Evolutionary conservation across 768 basidiomycete genomes (phyloP).

Genomic region (Lactarius akahatsu): DNA sequence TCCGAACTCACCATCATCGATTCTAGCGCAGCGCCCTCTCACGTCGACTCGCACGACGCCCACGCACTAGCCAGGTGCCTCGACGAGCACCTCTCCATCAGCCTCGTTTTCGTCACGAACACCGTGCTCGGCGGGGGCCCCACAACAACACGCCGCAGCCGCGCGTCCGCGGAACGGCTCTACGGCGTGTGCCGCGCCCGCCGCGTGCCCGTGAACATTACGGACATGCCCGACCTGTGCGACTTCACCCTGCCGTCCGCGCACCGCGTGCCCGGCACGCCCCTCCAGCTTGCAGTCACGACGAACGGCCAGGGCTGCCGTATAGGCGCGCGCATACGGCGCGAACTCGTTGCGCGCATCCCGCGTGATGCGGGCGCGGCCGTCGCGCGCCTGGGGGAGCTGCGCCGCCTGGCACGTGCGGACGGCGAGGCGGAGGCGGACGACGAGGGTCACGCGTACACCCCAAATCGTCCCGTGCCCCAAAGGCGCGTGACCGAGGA

Average conservation of each 20-base stretch:
- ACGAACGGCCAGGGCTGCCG: conserved; percentile 93
- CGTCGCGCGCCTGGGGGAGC: conserved; percentile 65
- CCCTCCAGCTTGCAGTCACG: conserved; percentile 78
- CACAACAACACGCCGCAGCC: conserved; percentile 43
- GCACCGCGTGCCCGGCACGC: conserved; percentile 72
- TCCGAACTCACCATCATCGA: conserved; percentile 60
- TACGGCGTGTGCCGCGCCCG: conserved; percentile 52
- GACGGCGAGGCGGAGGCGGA: conserved; percentile 34
- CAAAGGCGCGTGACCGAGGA: conserved; percentile 44
- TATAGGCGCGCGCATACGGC: conserved; percentile 70
- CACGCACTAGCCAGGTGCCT: conserved; percentile 52
- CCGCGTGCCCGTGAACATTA: conserved; percentile 78
- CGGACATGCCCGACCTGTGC: conserved; percentile 82
- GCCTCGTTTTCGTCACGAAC: conserved; percentile 79
- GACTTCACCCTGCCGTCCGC: conserved; percentile 87
- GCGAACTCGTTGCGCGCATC: conserved; percentile 78
- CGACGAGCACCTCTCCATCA: conserved; percentile 35
- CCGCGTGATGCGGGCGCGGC: conserved; percentile 73
- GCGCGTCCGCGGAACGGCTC: conserved; percentile 57
- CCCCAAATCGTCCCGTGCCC: conserved; percentile 71
- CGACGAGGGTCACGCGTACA: conserved; percentile 54
- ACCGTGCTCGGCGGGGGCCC: conserved; percentile 48
- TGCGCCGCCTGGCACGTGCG: conserved; percentile 58
- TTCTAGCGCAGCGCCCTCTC: conserved; percentile 45
- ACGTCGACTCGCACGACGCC: conserved; percentile 36